Percentiles rank a stretch among this genome's conserved stretches.
Conservation (phyloP, 495 filamentous ascomycete genomes). For the Aspergillus leporis region DNA sequence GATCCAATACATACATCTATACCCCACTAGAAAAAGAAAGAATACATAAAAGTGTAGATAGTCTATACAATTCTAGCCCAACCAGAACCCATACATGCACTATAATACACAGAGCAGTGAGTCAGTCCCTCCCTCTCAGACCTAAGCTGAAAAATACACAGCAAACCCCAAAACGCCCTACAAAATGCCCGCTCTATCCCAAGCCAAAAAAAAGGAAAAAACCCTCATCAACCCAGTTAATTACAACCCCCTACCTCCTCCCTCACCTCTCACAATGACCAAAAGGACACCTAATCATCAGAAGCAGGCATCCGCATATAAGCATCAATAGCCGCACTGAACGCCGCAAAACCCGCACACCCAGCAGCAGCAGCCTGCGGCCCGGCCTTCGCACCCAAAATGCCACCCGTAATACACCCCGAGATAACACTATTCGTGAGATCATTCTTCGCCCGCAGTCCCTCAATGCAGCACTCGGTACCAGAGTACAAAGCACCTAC, state of each 20-base stretch:
- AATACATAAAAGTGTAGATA: background rate
- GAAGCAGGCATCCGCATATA: slow-evolving; percentile 78
- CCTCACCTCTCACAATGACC: slow-evolving; percentile 25
- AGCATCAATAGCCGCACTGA: slow-evolving; percentile 90
- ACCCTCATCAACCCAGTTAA: background rate
- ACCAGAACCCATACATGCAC: too few species aligned
- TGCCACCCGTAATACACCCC: slow-evolving; percentile 89
- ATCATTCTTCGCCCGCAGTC: slow-evolving; percentile 88
- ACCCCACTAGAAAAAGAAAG: too few species aligned
- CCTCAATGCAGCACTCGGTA: slow-evolving; percentile 95
- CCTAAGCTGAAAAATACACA: background rate
- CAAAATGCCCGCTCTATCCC: slow-evolving; percentile 5
- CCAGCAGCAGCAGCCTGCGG: slow-evolving; percentile 88
- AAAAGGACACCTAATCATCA: too few species aligned
- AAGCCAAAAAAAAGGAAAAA: background rate
- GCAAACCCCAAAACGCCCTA: slow-evolving; percentile 9
- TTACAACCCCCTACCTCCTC: background rate
- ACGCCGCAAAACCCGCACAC: slow-evolving; percentile 93
- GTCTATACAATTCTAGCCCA: background rate
- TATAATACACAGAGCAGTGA: slow-evolving; percentile 3
- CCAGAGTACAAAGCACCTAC: slow-evolving; percentile 89
- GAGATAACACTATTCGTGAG: slow-evolving; percentile 82
- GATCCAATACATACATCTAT: too few species aligned
- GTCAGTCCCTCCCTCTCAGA: background rate
- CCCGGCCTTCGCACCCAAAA: slow-evolving; percentile 78